Percentiles rank a stretch among this genome's conserved stretches.
These are phyloP conservation scores for Macrolepiota albuminosa DNA, from an alignment of 768 basidiomycete species.

Conservation along the genomic window DNA sequence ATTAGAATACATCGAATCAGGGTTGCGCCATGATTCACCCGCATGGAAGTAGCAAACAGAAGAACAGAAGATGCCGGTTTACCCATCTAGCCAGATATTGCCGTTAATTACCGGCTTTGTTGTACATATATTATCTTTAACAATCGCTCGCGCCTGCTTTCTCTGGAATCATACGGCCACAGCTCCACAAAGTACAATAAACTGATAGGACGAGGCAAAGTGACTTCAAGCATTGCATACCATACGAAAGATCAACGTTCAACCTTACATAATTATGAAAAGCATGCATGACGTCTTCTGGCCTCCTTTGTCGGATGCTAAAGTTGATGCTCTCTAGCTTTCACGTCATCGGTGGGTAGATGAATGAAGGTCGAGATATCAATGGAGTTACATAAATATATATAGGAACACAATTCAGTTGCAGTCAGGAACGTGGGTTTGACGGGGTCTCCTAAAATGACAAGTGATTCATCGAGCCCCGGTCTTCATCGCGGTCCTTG, in stretches of 20 bases:
- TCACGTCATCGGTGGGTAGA: slow-evolving; percentile 1
- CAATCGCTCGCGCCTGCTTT: neutral
- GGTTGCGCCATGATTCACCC: slow-evolving; percentile 4
- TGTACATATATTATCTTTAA: neutral
- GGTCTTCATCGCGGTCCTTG: neutral
- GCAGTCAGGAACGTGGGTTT: neutral
- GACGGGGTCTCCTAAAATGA: neutral
- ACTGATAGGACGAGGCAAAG: neutral
- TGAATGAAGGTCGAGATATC: neutral
- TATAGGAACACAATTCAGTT: neutral
- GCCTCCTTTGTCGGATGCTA: slow-evolving; percentile 5
- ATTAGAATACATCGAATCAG: slow-evolving; percentile 2
- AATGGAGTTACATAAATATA: neutral
- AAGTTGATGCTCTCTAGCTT: neutral
- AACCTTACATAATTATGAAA: neutral
- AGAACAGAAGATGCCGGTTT: neutral
- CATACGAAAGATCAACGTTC: neutral
- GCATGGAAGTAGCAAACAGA: slow-evolving; percentile 3
- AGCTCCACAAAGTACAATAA: neutral
- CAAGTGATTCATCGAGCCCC: neutral
- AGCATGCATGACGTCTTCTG: slow-evolving; percentile 7
- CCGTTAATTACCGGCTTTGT: slow-evolving; percentile 4
- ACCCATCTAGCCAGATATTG: neutral
- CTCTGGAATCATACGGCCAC: neutral
- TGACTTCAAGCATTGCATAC: neutral